Percentiles rank a stretch among this genome's conserved stretches.
phyloP scores from a whole-genome alignment of 495 filamentous ascomycete genomes.

The Xylaria longipes region DNA sequence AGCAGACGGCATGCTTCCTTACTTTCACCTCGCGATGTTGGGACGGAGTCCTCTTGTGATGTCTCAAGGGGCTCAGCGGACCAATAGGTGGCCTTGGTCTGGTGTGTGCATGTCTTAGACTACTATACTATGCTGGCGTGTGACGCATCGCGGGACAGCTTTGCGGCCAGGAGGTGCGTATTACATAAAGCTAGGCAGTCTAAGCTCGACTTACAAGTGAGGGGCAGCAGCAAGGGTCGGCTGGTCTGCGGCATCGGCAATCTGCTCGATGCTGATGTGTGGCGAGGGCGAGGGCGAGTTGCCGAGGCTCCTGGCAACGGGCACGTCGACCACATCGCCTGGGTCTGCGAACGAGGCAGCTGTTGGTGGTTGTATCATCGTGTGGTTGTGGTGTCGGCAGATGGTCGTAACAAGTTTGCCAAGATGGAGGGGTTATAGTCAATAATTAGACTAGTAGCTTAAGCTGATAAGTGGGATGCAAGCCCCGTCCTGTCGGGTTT shows the following conservation, averaged over 20 bases:
- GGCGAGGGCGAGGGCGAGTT: conserved; percentile 14
- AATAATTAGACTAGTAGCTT: neutral
- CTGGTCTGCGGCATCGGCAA: conserved; percentile 31
- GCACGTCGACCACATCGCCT: conserved; percentile 18
- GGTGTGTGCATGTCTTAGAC: conserved; percentile 21
- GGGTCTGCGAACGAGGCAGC: conserved; percentile 18
- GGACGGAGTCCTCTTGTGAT: conserved; percentile 76
- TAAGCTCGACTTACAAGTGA: conserved; percentile 41
- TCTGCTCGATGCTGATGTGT: conserved; percentile 47
- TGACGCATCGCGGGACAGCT: conserved; percentile 24
- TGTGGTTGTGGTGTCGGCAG: neutral
- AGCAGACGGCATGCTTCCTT: conserved; percentile 21
- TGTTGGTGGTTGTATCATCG: conserved; percentile 28
- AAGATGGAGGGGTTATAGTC: conserved; percentile 15
- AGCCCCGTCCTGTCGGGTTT: neutral
- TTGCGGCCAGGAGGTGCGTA: conserved; percentile 26
- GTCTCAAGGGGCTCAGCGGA: conserved; percentile 61
- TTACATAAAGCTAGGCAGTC: conserved; percentile 9
- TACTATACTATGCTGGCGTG: conserved; percentile 24
- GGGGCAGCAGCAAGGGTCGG: conserved; percentile 29
- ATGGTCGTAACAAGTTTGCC: neutral
- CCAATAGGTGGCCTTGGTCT: conserved; percentile 50
- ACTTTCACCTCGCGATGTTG: conserved; percentile 75
- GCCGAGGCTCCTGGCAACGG: conserved; percentile 21
- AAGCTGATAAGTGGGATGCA: conserved; percentile 5